Conservation (phyloP, 768 basidiomycete species). For the Amanita rubescens region DNA sequence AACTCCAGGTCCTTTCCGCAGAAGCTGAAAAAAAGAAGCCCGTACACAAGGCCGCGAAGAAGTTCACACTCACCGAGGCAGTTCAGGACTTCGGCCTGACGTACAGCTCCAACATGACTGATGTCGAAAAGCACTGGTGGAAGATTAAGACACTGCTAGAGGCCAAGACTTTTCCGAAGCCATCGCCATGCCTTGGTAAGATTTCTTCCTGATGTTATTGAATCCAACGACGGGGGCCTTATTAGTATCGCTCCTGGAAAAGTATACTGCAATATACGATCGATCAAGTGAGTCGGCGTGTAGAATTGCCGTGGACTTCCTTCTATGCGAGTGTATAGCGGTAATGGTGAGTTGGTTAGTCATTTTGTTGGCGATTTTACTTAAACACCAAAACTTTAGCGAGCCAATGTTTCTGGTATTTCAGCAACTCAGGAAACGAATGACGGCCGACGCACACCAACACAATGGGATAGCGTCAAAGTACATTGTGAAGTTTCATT, state of each 20-base stretch:
- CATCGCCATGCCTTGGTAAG: slow-evolving; percentile 8
- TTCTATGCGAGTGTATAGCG: slow-evolving; percentile 10
- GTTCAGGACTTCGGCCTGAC: slow-evolving; percentile 7
- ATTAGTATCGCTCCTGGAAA: slow-evolving; percentile 7
- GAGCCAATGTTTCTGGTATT: no score
- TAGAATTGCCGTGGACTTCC: slow-evolving; percentile 10
- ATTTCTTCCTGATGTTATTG: neutral
- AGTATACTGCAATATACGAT: slow-evolving; percentile 11
- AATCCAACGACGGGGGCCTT: neutral
- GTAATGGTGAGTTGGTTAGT: slow-evolving; percentile 2
- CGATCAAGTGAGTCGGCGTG: slow-evolving; percentile 10
- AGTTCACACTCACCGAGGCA: slow-evolving; percentile 4
- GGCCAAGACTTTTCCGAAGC: slow-evolving; percentile 6
- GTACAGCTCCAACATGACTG: neutral
- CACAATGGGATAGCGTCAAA: slow-evolving; percentile 12
- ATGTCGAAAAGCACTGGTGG: slow-evolving; percentile 6
- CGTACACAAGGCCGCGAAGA: slow-evolving; percentile 6
- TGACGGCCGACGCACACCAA: slow-evolving; percentile 1
- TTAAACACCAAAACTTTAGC: no score
- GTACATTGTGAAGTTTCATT: neutral
- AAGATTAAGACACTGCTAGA: slow-evolving; percentile 7
- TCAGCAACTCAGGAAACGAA: no score
- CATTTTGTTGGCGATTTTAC: no score
- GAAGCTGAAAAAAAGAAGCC: neutral
- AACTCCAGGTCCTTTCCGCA: neutral